Conservation (phyloP, 176 grass and related monocot genomes). For the Dactylis glomerata region DNA sequence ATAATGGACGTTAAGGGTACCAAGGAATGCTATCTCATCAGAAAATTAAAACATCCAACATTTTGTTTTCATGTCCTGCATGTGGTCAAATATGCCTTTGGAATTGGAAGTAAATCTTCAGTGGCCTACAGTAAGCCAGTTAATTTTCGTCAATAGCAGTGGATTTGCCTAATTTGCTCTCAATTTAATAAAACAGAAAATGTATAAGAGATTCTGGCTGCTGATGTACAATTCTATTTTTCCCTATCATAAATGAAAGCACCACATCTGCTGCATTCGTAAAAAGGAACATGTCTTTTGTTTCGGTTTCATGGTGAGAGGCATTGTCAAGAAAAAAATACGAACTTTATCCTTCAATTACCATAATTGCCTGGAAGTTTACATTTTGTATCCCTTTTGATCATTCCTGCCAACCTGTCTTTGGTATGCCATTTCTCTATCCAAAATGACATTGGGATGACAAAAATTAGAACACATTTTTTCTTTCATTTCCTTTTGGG, state of each 20-base stretch:
- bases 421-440: neutral
- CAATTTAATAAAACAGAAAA: neutral
- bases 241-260: neutral
- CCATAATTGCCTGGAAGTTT: conserved; percentile 1
- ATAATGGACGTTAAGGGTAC: too few species aligned
- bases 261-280: neutral
- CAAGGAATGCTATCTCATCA: neutral
- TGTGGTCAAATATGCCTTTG: too few species aligned
- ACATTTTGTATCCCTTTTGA: neutral
- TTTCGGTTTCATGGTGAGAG: neutral
- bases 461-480: neutral
- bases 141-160: neutral
- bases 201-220: neutral
- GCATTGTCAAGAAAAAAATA: too few species aligned
- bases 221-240: neutral
- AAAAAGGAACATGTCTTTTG: neutral
- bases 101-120: neutral
- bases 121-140: neutral
- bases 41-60: neutral
- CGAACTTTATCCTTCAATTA: too few species aligned
- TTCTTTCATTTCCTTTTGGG: neutral
- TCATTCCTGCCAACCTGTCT: neutral
- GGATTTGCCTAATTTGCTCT: neutral
- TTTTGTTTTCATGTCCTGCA: neutral
- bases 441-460: neutral